Evolutionary conservation across 2,329 filamentous ascomycete genomes (phyloP).

Genomic region (Leptosphaerulina australis): DNA sequence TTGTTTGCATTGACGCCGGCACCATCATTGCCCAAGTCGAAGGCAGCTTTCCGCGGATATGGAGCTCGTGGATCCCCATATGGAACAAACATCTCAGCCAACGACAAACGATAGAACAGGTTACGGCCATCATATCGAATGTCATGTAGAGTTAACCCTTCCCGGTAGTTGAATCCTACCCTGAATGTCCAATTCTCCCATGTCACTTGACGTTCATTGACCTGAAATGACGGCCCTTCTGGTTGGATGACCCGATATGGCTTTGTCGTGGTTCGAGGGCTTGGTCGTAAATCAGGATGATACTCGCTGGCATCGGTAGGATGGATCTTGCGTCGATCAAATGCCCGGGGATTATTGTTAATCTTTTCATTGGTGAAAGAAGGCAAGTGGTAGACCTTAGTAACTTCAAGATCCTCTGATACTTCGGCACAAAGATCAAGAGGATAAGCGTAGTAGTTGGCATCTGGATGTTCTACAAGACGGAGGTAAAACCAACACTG

Average conservation of each 20-base stretch:
- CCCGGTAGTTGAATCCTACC: slow-evolving; percentile 55
- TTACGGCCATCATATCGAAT: slow-evolving; percentile 49
- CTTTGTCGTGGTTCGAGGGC: slow-evolving; percentile 24
- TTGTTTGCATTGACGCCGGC: slow-evolving; percentile 54
- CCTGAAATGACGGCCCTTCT: slow-evolving; percentile 32
- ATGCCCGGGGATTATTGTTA: slow-evolving; percentile 44
- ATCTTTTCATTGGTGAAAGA: slow-evolving; percentile 50
- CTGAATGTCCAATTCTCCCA: slow-evolving; percentile 56
- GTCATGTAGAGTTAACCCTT: slow-evolving; percentile 53
- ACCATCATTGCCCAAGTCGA: slow-evolving; percentile 54
- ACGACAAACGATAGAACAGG: slow-evolving; percentile 51
- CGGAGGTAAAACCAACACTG: slow-evolving; percentile 51
- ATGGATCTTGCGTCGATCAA: slow-evolving; percentile 53
- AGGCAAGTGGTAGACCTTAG: slow-evolving; percentile 58
- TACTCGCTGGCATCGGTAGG: slow-evolving; percentile 29
- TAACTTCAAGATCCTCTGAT: slow-evolving; percentile 57
- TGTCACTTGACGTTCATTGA: slow-evolving; percentile 24
- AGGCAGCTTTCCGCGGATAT: slow-evolving; percentile 52
- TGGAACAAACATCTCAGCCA: slow-evolving; percentile 55
- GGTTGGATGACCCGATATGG: slow-evolving; percentile 33
- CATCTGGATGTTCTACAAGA: slow-evolving; percentile 51
- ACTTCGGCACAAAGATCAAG: slow-evolving; percentile 61
- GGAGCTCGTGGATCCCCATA: slow-evolving; percentile 52
- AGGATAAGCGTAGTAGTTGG: slow-evolving; percentile 65
- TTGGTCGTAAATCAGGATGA: slow-evolving; percentile 27